Base-by-base conservation (phyloP, 345 rosid genomes). In the Cardamine chenopodiifolia region DNA sequence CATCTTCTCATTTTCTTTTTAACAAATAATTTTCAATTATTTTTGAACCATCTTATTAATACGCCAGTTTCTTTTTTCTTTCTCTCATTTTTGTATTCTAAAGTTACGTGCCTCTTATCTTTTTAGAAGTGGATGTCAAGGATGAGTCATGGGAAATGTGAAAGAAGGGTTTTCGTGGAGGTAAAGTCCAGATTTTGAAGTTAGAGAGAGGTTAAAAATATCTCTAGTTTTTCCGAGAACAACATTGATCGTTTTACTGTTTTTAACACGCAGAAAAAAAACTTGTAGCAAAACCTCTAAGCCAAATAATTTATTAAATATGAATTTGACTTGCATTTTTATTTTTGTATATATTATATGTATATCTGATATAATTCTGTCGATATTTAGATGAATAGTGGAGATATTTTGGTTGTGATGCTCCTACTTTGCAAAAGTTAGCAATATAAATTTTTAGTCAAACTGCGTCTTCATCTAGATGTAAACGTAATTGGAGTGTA, bases 401-500 rank as follows among this genome's bases (percentile, higher is more conserved):
- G 69, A 64, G 7, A 64, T 10, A 0, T 10, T 66, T 66, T 66
- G 58, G 47, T 19, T 13, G 4, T 49, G 58, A 20, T 66, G 17
- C 12, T 19, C 22, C 47, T 31, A 25, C 26, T 7, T 66, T 49
- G 45, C 47, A 66, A 32, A 49, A 32, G 20, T 19, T 66, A 13
- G 71, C 71, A 0, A 34, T 50, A 7, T 0, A 32, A 13, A 32
- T 66, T 34, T 47, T 66, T 31, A 66, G 59, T 66, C 59, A 50
- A 34, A 32, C 34, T 0, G 1, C 47, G 32, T 34, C 22, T 45
- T 66, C 70, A 11, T 66, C 20, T 31, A 3, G 20, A 22, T 52
- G 71, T 67, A 49, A 52, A 3, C 48, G 49, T 5, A 67, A 67
- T 2, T 39, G 52, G 32, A 22, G 26, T 15, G 13, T 68, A 0